phyloP scores from a whole-genome alignment of 73 alveolate genomes.

The Paramecium sonneborni region DNA sequence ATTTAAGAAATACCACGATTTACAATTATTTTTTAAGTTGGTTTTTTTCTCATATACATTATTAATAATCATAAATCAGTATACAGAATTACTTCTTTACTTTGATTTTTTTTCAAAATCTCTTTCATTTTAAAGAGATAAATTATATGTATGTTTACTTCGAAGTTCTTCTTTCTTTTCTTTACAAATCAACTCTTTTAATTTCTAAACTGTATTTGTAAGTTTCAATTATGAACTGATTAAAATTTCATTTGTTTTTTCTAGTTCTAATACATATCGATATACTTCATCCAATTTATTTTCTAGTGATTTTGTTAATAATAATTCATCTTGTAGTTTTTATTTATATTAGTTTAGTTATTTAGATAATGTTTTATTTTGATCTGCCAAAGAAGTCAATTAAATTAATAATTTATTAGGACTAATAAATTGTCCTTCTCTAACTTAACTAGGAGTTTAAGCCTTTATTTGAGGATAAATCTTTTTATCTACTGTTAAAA shows the following conservation, averaged over 20 bases:
- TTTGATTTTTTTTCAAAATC: background rate
- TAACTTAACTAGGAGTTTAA: background rate
- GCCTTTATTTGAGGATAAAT: background rate
- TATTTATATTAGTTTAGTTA: background rate
- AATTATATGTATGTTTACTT: no score
- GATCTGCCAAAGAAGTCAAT: background rate
- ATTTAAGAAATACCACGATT: conserved; percentile 9
- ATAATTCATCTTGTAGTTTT: conserved; percentile 13
- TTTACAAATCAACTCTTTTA: background rate
- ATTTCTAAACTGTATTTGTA: background rate
- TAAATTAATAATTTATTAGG: background rate
- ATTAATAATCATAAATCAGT: background rate
- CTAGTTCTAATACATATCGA: background rate
- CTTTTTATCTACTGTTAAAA: background rate
- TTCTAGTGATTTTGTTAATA: background rate
- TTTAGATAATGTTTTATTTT: no score
- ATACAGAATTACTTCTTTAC: background rate
- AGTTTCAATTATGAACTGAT: background rate
- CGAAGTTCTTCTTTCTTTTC: background rate
- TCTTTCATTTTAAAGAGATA: background rate
- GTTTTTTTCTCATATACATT: background rate
- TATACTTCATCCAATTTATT: background rate
- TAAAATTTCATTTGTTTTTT: background rate
- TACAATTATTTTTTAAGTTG: conserved; percentile 17
- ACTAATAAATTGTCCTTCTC: background rate